Percentiles rank a stretch among this genome's conserved stretches.
Conservation (phyloP, 306 rosid genomes). For the Nissolia schottii region DNA sequence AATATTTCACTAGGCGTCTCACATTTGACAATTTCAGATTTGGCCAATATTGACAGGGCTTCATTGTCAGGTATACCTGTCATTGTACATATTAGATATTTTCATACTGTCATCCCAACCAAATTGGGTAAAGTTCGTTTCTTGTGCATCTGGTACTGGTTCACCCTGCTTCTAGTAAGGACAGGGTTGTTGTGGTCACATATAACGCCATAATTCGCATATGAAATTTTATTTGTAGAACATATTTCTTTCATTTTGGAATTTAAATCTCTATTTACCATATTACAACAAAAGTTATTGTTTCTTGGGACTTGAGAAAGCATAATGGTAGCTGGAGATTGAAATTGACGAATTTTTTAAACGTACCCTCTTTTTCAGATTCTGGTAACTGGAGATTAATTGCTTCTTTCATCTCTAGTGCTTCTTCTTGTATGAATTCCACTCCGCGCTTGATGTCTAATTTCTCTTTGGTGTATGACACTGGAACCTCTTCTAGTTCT, state of each 20-base stretch:
- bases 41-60: background rate
- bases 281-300: background rate
- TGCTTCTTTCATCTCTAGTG: background rate
- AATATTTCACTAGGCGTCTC: background rate
- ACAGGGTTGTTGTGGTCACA: background rate
- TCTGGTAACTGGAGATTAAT: background rate
- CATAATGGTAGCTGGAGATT: background rate
- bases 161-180: background rate
- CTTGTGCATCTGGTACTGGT: background rate
- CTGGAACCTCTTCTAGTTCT: background rate
- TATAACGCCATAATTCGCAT: background rate
- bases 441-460: background rate
- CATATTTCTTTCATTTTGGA: background rate
- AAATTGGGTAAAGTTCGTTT: background rate
- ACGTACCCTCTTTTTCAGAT: conserved; percentile 10
- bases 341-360: background rate
- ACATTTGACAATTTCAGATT: background rate
- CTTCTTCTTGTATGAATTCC: background rate
- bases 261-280: background rate
- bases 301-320: background rate
- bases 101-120: background rate
- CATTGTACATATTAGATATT: background rate
- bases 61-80: background rate
- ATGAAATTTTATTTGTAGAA: background rate
- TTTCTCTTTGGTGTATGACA: background rate